Conservation (phyloP, 1,284 basidiomycete genomes). For the Fomitopsis betulina region DNA sequence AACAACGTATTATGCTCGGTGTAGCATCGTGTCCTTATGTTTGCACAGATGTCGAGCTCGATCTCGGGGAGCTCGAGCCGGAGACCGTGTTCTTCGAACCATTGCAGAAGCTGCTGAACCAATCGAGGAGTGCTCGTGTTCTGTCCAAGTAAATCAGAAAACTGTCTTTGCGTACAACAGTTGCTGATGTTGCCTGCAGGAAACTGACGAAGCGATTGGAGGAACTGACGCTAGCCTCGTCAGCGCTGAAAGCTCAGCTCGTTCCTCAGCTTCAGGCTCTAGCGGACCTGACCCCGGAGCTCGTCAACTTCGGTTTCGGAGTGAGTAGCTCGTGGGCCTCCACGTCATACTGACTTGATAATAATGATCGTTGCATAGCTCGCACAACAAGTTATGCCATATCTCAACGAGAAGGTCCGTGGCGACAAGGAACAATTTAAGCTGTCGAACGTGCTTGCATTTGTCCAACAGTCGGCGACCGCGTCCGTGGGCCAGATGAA, state of each 20-base stretch:
- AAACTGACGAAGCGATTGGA: conserved; percentile 84
- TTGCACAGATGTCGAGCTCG: conserved; percentile 59
- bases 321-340: conserved; percentile 36
- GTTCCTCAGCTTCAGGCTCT: conserved; percentile 70
- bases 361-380: conserved; percentile 43
- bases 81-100: conserved; percentile 75
- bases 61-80: conserved; percentile 71
- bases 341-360: not conserved
- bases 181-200: conserved; percentile 35
- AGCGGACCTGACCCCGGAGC: conserved; percentile 69
- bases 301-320: conserved; percentile 86
- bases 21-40: not conserved
- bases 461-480: conserved; percentile 69
- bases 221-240: conserved; percentile 67
- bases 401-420: conserved; percentile 67
- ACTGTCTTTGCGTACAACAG: not conserved
- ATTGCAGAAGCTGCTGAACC: conserved; percentile 75
- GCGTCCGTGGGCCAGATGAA: conserved; percentile 68
- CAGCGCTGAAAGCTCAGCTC: conserved; percentile 68
- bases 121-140: conserved; percentile 76
- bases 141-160: conserved; percentile 61
- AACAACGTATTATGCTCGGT: not conserved
- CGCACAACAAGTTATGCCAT: conserved; percentile 81
- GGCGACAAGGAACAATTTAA: conserved; percentile 75
- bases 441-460: conserved; percentile 63